These are phyloP conservation scores for Vigna trinervia DNA, from an alignment of 306 rosid species.

Conservation along the genomic window DNA sequence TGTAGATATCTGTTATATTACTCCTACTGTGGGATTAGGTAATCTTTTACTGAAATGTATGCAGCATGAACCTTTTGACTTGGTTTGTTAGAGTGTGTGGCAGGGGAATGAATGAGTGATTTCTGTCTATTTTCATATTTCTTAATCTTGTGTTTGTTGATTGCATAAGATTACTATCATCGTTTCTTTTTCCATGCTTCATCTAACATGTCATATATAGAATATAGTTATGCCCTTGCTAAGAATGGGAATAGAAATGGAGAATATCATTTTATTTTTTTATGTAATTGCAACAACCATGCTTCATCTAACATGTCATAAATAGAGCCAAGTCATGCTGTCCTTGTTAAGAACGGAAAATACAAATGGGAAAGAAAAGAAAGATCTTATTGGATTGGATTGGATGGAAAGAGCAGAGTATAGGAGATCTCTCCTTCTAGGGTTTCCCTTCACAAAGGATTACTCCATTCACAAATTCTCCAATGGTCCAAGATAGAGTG, in stretches of 20 bases:
- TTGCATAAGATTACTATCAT: constrained; percentile 9
- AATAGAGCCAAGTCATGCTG: not conserved
- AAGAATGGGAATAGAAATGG: too few species aligned
- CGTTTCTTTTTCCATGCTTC: not conserved
- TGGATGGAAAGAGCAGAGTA: not conserved
- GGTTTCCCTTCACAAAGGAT: not conserved
- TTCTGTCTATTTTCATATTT: not conserved
- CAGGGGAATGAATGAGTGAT: constrained; percentile 4
- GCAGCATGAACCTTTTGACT: not conserved
- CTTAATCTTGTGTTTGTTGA: not conserved
- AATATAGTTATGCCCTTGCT: not conserved
- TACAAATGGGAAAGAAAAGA: too few species aligned
- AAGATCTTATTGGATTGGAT: too few species aligned
- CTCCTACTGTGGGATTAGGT: not conserved
- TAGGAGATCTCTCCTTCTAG: not conserved
- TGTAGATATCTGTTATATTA: not conserved
- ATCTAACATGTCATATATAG: not conserved
- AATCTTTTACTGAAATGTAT: not conserved
- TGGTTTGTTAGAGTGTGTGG: constrained; percentile 18
- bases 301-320: not conserved
- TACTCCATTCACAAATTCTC: not conserved
- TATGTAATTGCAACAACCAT: constrained; percentile 23
- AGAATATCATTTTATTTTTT: too few species aligned
- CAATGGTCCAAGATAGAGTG: not conserved
- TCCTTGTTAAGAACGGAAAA: not conserved